Conservation (phyloP, 2,329 filamentous ascomycete genomes). For the Aureobasidium subglaciale region DNA sequence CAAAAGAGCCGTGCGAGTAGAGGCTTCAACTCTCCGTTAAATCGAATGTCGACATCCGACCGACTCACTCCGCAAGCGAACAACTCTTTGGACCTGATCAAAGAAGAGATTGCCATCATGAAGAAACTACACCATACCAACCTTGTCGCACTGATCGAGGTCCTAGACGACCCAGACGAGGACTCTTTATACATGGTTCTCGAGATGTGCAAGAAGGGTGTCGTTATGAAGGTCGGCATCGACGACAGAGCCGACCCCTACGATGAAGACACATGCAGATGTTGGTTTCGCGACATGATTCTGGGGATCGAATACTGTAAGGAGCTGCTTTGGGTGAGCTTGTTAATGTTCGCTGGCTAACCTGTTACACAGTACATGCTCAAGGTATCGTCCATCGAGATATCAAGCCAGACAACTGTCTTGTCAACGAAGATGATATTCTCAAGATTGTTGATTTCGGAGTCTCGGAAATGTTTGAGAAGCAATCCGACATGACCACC, state of each 20-base stretch:
- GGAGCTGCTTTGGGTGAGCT: conserved; percentile 29
- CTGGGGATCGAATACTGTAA: conserved; percentile 86
- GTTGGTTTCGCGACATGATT: conserved; percentile 92
- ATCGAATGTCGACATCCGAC: conserved; percentile 51
- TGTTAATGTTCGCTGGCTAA: background rate
- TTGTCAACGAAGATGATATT: conserved; percentile 84
- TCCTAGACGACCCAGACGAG: conserved; percentile 89
- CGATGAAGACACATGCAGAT: conserved; percentile 70
- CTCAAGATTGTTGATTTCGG: conserved; percentile 97
- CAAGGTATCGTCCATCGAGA: conserved; percentile 94
- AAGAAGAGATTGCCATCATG: conserved; percentile 97
- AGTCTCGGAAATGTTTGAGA: conserved; percentile 98
- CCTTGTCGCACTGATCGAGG: conserved; percentile 86
- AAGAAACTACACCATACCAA: conserved; percentile 96
- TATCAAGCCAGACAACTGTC: conserved; percentile 94
- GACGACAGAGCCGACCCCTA: conserved; percentile 78
- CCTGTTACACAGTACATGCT: conserved; percentile 59
- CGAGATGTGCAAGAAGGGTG: conserved; percentile 98
- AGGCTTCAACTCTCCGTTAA: conserved; percentile 57
- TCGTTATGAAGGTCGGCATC: conserved; percentile 93
- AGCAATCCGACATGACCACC: conserved; percentile 77
- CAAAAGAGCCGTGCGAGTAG: conserved; percentile 43
- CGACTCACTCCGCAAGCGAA: conserved; percentile 49
- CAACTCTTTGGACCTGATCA: conserved; percentile 76
- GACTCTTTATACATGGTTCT: conserved; percentile 98